phyloP scores from a whole-genome alignment of 441 rosid species.

The Populus hybrid region DNA sequence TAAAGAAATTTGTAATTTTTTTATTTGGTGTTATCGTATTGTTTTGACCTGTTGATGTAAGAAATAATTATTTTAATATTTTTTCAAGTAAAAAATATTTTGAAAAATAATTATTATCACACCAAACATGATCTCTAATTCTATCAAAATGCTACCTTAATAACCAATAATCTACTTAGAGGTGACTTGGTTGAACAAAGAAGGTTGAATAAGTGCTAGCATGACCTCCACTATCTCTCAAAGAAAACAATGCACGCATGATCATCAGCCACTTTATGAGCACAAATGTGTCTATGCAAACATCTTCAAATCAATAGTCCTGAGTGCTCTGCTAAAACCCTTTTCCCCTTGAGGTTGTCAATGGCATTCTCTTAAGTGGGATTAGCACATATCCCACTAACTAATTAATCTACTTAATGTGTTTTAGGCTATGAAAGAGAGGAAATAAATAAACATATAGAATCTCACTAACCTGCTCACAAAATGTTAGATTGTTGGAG shows the following conservation, averaged over 20 bases:
- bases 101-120: rapidly evolving
- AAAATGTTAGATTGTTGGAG: slow-evolving; percentile 51
- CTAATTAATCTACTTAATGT: not conserved
- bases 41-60: rapidly evolving
- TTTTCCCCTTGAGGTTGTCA: not conserved
- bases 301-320: not conserved
- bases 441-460: not conserved
- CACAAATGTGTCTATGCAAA: not conserved
- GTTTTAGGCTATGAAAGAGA: not conserved
- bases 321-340: not conserved
- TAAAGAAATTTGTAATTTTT: too few species aligned
- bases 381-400: not conserved
- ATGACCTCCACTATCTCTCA: too few species aligned
- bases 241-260: too few species aligned
- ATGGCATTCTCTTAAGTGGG: not conserved
- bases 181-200: too few species aligned
- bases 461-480: slow-evolving; percentile 50
- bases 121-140: too few species aligned
- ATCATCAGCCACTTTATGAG: too few species aligned
- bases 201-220: too few species aligned
- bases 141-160: too few species aligned
- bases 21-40: too few species aligned
- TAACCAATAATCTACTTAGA: too few species aligned
- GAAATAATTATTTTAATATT: too few species aligned
- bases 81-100: too few species aligned